Percentiles rank a stretch among this genome's conserved stretches.
These are phyloP conservation scores for Flaveria sonorensis DNA, from an alignment of 129 eudicot species.

Conservation along the genomic window DNA sequence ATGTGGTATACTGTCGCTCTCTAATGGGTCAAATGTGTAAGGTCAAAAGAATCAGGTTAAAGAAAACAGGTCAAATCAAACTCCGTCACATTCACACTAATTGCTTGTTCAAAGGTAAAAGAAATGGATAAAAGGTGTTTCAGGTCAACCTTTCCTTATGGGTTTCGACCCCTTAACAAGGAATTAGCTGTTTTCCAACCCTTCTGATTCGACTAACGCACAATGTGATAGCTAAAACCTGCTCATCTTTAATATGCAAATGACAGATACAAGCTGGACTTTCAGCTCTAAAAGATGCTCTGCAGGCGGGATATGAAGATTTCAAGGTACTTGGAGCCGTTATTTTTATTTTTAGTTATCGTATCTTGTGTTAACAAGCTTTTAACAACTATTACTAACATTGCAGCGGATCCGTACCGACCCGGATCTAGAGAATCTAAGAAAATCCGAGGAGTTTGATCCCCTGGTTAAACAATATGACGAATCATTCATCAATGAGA, in stretches of 20 bases:
- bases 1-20: background rate
- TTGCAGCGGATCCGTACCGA: slow-evolving; percentile 88
- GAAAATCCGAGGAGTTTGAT: slow-evolving; percentile 71
- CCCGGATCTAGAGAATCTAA: slow-evolving; percentile 79
- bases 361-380: background rate
- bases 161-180: background rate
- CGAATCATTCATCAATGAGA: slow-evolving; percentile 95
- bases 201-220: background rate
- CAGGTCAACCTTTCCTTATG: background rate
- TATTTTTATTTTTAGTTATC: too few species aligned
- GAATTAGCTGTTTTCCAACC: background rate
- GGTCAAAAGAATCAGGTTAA: background rate
- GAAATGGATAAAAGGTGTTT: background rate
- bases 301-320: slow-evolving; percentile 85
- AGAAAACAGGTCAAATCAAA: background rate
- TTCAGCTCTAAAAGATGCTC: slow-evolving; percentile 89
- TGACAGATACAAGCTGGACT: slow-evolving; percentile 85
- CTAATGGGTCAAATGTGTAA: slow-evolving; percentile 3
- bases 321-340: slow-evolving; percentile 57
- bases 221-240: slow-evolving; percentile 1
- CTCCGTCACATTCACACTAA: background rate
- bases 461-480: slow-evolving; percentile 72
- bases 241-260: slow-evolving; percentile 19
- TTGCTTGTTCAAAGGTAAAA: background rate
- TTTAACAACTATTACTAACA: background rate